Base-by-base conservation (phyloP, 1,284 basidiomycete species). In the Heterobasidion parviporum region DNA sequence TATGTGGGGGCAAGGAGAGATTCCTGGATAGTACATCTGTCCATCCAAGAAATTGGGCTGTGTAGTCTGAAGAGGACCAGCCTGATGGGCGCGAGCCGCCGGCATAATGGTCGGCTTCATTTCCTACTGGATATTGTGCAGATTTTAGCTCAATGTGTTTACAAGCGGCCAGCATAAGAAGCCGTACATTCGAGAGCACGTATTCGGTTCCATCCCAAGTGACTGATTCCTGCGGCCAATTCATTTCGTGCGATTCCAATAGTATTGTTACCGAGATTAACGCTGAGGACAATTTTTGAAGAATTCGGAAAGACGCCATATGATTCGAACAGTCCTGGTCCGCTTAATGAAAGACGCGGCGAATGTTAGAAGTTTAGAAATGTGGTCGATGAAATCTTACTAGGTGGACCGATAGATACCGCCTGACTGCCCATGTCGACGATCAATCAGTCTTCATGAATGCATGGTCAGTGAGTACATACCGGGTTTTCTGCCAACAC, bases 181-280 rank as follows among this genome's bases (percentile, higher is more conserved):
- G 10, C 56, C 66, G 55, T 50, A 70, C 70, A 56, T 59, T 71
- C 68, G 1, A 71, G 51, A 7, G 68, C 63, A n/a, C 64, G 64
- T 41, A 71, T 68, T 36, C 66, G 51, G 48, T 70, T 62, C 61
- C 63, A 64, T 3, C 69, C 68, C 33, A 72, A 55, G 54, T 67
- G 56, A 36, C 67, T 57, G 32, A 70, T 59, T 3, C 65, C 66
- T n/a, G 69, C 69, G 33, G 59, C 54, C 8, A 70, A 63, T 55
- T 70, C 61, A 34, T 64, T 62, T 34, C 65, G 62, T 6, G 71
- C 71, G 38, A 70, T 67, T 9, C 59, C 57, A 49, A 70, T 62
- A 7, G 69, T 69, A 58, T 69, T 61, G 54, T 72, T 72, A 1
- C 70, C 71, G 9, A 72, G 63, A 57, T 72, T 72, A 7, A 70